These are phyloP conservation scores for Linnemannia schmuckeri DNA, from an alignment of 192 early-diverging fungal genomes.

Conservation along the genomic window DNA sequence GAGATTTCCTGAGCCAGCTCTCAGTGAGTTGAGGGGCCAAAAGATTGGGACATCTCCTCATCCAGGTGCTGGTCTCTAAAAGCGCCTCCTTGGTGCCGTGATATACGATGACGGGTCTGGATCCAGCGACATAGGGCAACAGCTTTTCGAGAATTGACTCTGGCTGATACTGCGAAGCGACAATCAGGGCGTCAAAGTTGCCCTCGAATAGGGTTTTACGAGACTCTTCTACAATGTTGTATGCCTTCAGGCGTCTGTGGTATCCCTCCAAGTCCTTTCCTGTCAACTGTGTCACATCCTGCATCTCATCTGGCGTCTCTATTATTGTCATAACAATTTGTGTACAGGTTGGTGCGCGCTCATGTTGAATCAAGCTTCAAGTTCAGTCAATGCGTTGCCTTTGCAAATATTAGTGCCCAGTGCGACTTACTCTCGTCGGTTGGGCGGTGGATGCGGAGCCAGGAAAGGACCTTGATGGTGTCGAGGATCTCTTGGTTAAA, in stretches of 20 bases:
- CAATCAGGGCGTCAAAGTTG: constrained; percentile 81
- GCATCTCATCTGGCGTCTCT: constrained; percentile 67
- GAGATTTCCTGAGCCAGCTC: constrained; percentile 91
- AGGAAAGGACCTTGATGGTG: constrained; percentile 75
- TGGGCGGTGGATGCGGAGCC: constrained; percentile 74
- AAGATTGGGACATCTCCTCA: constrained; percentile 77
- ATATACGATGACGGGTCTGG: constrained; percentile 89
- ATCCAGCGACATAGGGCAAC: constrained; percentile 81
- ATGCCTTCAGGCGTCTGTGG: constrained; percentile 66
- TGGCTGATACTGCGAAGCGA: constrained; percentile 84
- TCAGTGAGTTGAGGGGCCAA: constrained; percentile 91
- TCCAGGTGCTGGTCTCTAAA: constrained; percentile 70
- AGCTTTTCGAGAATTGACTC: constrained; percentile 81
- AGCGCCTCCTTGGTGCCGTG: constrained; percentile 75
- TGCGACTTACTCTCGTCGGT: constrained; percentile 65
- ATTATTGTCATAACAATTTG: background rate
- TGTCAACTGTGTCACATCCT: constrained; percentile 62
- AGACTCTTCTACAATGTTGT: constrained; percentile 62
- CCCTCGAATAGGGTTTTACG: constrained; percentile 68
- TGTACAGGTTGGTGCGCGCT: background rate
- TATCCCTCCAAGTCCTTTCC: constrained; percentile 66
- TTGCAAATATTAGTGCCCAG: background rate
- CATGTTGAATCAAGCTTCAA: background rate
- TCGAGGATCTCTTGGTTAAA: constrained; percentile 65
- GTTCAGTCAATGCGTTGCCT: background rate